phyloP scores from a whole-genome alignment of 2,329 filamentous ascomycete species.

The Ophioceras dolichostomum region DNA sequence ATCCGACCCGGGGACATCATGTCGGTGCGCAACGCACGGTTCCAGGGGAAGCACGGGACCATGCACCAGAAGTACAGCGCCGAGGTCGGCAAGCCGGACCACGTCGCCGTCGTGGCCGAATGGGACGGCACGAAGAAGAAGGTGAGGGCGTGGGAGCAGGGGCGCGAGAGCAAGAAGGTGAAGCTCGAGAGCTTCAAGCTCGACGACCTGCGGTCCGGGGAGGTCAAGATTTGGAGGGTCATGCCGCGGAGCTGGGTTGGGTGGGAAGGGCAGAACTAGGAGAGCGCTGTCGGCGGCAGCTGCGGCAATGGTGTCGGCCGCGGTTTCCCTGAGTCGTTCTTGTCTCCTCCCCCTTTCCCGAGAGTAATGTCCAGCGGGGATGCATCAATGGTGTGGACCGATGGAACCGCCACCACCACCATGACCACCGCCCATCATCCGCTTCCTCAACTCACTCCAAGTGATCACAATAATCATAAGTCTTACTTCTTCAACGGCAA shows the following conservation, averaged over 20 bases:
- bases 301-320: too few relatives aligned
- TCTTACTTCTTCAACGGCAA: too few relatives aligned
- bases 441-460: too few relatives aligned
- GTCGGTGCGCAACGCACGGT: slow-evolving; percentile 81
- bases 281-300: slow-evolving; percentile 14
- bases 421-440: too few relatives aligned
- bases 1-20: slow-evolving; percentile 88
- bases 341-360: too few relatives aligned
- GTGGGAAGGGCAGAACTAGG: slow-evolving; percentile 58
- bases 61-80: slow-evolving; percentile 90
- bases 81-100: slow-evolving; percentile 80
- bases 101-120: slow-evolving; percentile 84
- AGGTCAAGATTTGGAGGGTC: slow-evolving; percentile 94
- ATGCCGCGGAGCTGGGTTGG: slow-evolving; percentile 89
- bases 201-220: slow-evolving; percentile 80
- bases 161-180: slow-evolving; percentile 83
- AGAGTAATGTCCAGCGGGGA: too few relatives aligned
- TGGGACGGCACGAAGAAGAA: slow-evolving; percentile 99
- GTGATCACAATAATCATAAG: too few relatives aligned
- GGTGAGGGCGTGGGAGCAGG: slow-evolving; percentile 90
- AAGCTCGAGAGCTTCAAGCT: slow-evolving; percentile 91
- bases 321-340: background rate
- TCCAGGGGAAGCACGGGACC: slow-evolving; percentile 88
- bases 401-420: too few relatives aligned
- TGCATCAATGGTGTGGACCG: too few relatives aligned